These are phyloP conservation scores for Amorphotheca resinae DNA, from an alignment of 495 filamentous ascomycete genomes.

Conservation along the genomic window DNA sequence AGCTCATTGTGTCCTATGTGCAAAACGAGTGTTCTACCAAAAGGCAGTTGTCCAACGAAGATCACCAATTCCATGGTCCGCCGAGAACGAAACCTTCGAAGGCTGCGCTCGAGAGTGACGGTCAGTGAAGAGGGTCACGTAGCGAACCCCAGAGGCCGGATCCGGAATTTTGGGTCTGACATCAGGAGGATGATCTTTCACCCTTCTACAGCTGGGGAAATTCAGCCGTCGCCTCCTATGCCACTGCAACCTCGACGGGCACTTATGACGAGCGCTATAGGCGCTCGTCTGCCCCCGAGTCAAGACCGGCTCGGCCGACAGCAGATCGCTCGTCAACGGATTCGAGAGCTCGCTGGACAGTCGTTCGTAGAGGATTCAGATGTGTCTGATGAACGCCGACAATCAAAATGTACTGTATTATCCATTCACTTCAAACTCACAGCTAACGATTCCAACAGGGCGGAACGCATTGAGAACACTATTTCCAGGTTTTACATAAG, in stretches of 20 bases:
- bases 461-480: slow-evolving; percentile 2
- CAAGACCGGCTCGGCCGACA: slow-evolving; percentile 1
- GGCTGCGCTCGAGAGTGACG: slow-evolving; percentile 24
- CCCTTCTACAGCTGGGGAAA: background rate
- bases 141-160: background rate
- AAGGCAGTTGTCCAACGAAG: slow-evolving; percentile 46
- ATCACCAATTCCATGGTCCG: slow-evolving; percentile 80
- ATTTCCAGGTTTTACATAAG: slow-evolving; percentile 12
- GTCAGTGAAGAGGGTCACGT: slow-evolving; percentile 5
- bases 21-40: slow-evolving; percentile 60
- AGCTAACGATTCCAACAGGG: slow-evolving; percentile 5
- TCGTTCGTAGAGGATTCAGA: slow-evolving; percentile 11
- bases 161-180: background rate
- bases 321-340: slow-evolving; percentile 7
- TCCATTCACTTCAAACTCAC: background rate
- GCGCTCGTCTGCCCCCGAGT: background rate
- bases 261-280: slow-evolving; percentile 1
- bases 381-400: background rate
- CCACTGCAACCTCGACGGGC: slow-evolving; percentile 7
- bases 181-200: background rate
- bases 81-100: slow-evolving; percentile 47
- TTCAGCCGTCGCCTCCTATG: background rate
- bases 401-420: slow-evolving; percentile 9
- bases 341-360: slow-evolving; percentile 9
- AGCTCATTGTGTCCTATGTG: slow-evolving; percentile 81